A percentile compares a stretch with the other conserved stretches of the same genome.
These are phyloP conservation scores for Aspergillus neotritici DNA, from an alignment of 2,329 filamentous ascomycete genomes.

Conservation along the genomic window DNA sequence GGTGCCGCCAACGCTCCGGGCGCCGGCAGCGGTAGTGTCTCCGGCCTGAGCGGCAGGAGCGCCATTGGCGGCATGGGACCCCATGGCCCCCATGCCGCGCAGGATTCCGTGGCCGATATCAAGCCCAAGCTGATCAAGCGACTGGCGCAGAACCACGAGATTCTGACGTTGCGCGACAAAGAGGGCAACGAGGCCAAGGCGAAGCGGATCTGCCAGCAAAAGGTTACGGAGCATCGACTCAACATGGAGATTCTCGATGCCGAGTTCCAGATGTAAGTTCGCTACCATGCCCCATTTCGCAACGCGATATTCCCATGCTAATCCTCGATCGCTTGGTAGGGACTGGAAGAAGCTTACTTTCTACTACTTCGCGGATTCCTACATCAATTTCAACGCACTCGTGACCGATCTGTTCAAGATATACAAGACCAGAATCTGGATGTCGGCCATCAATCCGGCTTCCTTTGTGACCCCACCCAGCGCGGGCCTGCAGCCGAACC, in stretches of 20 bases:
- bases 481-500: slow-evolving; percentile 64
- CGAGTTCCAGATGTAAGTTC: slow-evolving; percentile 93
- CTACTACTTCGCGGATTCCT: slow-evolving; percentile 96
- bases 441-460: slow-evolving; percentile 97
- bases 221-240: slow-evolving; percentile 86
- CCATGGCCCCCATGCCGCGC: slow-evolving; percentile 65
- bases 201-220: slow-evolving; percentile 92
- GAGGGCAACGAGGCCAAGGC: slow-evolving; percentile 97
- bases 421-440: slow-evolving; percentile 99
- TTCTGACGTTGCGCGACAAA: slow-evolving; percentile 83
- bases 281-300: neutral
- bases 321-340: slow-evolving; percentile 46
- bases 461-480: slow-evolving; percentile 75
- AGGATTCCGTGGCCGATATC: slow-evolving; percentile 68
- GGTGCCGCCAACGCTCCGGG: slow-evolving; percentile 33
- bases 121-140: slow-evolving; percentile 97
- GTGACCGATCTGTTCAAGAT: slow-evolving; percentile 98
- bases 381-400: slow-evolving; percentile 98
- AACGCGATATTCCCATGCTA: slow-evolving; percentile 7
- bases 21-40: slow-evolving; percentile 52
- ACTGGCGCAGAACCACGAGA: slow-evolving; percentile 84
- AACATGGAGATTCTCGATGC: slow-evolving; percentile 99
- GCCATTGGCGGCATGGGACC: slow-evolving; percentile 74
- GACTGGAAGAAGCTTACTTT: slow-evolving; percentile 99
- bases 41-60: slow-evolving; percentile 60